phyloP scores from a whole-genome alignment of 306 rosid genomes.

The Elaeagnus macrophylla region DNA sequence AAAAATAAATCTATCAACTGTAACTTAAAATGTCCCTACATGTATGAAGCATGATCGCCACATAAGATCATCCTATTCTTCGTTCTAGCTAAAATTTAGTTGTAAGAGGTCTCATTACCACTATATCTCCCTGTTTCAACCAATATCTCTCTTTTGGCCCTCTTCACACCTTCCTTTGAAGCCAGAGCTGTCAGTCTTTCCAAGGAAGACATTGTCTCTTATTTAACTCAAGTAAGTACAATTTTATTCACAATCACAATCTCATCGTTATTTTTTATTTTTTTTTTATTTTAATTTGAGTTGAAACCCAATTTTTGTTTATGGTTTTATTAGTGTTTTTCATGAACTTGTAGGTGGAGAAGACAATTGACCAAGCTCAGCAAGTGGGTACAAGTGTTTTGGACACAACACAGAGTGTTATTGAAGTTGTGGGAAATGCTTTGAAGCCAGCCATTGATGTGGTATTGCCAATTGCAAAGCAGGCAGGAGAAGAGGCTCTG shows the following conservation, averaged over 20 bases:
- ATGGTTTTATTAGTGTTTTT: neutral
- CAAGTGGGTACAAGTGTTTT: slow-evolving; percentile 53
- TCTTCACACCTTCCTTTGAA: slow-evolving; percentile 48
- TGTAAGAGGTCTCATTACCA: too few species aligned
- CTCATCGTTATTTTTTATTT: neutral
- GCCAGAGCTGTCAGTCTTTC: slow-evolving; percentile 61
- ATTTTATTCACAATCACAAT: too few species aligned
- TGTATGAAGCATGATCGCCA: too few species aligned
- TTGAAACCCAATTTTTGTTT: slow-evolving; percentile 11
- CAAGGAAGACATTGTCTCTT: slow-evolving; percentile 75
- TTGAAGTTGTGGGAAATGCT: slow-evolving; percentile 40
- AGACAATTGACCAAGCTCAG: slow-evolving; percentile 70
- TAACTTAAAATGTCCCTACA: too few species aligned
- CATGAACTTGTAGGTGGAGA: slow-evolving; percentile 51
- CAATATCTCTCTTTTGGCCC: slow-evolving; percentile 59
- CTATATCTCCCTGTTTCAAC: slow-evolving; percentile 45
- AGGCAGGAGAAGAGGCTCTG: slow-evolving; percentile 72
- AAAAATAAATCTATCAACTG: too few species aligned
- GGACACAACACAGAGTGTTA: slow-evolving; percentile 33
- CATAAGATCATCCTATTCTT: too few species aligned
- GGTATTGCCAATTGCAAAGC: slow-evolving; percentile 59
- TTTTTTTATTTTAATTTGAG: slow-evolving; percentile 3
- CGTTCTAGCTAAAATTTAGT: too few species aligned
- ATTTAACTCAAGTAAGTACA: slow-evolving; percentile 52
- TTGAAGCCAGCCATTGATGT: slow-evolving; percentile 67